Conservation (phyloP, 176 grass and related monocot genomes). For the Zoysia pacifica region DNA sequence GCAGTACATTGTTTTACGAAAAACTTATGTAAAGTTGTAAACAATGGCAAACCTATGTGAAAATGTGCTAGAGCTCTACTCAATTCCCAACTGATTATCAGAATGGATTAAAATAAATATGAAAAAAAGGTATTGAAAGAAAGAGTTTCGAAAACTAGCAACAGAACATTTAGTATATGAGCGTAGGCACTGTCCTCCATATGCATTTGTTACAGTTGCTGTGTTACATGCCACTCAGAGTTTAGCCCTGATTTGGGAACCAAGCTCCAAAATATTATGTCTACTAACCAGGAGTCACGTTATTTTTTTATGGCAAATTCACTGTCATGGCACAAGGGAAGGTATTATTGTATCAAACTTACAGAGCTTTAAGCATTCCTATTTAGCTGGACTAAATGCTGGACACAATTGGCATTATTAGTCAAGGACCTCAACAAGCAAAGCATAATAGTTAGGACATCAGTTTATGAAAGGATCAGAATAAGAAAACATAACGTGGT, state of each 20-base stretch:
- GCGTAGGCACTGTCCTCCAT: too few relatives aligned
- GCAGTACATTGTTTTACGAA: neutral
- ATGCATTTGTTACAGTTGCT: too few relatives aligned
- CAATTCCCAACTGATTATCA: neutral
- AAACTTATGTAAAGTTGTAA: conserved; percentile 1
- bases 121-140: neutral
- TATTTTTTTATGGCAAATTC: neutral
- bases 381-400: neutral
- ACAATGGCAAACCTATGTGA: neutral
- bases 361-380: neutral
- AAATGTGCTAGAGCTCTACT: neutral
- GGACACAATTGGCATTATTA: neutral
- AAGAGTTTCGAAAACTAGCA: too few relatives aligned
- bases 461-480: neutral
- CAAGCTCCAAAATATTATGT: neutral
- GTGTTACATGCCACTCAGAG: too few relatives aligned
- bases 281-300: neutral
- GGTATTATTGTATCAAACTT: neutral
- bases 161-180: too few relatives aligned
- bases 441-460: neutral
- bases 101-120: neutral
- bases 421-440: neutral
- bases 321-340: neutral
- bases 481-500: neutral
- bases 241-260: neutral